Conservation (phyloP, 306 rosid genomes). For the Cucurbita argyrosperma region DNA sequence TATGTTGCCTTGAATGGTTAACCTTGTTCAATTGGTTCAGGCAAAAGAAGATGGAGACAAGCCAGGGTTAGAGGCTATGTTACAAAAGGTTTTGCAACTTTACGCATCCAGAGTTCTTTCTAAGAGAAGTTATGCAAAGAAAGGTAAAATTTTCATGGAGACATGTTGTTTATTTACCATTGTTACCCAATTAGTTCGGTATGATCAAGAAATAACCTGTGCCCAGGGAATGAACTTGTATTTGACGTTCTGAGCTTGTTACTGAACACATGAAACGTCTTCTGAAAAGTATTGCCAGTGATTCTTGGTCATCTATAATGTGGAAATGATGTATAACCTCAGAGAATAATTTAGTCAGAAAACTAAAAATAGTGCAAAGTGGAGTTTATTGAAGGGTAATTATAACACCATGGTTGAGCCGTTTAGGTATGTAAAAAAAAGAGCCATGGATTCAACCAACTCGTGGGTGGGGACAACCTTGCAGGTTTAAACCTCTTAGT, state of each 20-base stretch:
- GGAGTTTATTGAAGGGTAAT: neutral
- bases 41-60: constrained; percentile 92
- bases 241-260: neutral
- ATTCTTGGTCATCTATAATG: neutral
- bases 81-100: constrained; percentile 85
- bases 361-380: neutral
- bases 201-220: neutral
- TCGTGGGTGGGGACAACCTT: neutral
- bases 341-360: neutral
- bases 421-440: neutral
- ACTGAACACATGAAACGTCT: neutral
- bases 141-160: constrained; percentile 27
- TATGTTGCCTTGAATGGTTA: neutral
- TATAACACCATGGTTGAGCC: neutral
- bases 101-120: constrained; percentile 82
- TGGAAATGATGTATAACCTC: too few relatives aligned
- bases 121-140: constrained; percentile 63
- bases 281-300: neutral
- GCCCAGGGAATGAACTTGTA: neutral
- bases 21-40: constrained; percentile 28
- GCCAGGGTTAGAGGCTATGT: constrained; percentile 95
- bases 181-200: neutral
- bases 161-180: neutral
- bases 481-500: neutral
- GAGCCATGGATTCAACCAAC: neutral